Base-by-base conservation (phyloP, 106 monocot genomes). In the Dendrobium catenatum region DNA sequence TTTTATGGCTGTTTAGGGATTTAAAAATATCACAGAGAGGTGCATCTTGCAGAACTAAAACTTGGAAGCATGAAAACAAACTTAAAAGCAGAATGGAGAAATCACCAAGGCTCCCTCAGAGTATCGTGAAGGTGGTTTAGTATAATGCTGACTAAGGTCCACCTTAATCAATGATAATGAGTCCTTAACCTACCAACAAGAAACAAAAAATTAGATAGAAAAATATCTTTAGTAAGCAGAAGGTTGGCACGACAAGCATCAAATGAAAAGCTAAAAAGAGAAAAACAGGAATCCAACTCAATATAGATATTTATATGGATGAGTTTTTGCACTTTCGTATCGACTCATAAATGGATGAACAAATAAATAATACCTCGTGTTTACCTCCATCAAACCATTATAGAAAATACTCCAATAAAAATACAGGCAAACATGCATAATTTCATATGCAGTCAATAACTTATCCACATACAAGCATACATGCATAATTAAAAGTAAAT, bases 101-200 rank as follows among this genome's bases (percentile, higher is more conserved):
- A 86, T 88, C 56, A 97, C 97, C 92, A 97, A 81, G 77, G 94
- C 75, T 22, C 89, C 94, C 83, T 97, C 97, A 82, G 94, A 92
- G 84, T 92, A 97, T 9, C 91, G 87, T 73, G 89, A 72, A 67
- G 88, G 91, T 44, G 97, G 92, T 86, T 92, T 92, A 58, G 97
- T 97, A 85, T 87, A 84, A 78, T 94, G 94, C 58, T 92, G 88
- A 79, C 55, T 51, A 77, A 89, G 86, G 55, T 89, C 86, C 20
- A 94, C 87, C 13, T 85, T 83, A 70, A 79, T 84, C 24, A 89
- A 74, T 70, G 81, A 82, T 81, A 96, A 59, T 24, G 81, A 68
- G 83, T 93, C 90, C 61, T 87, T 85, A 81, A 91, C 91, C 96
- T 96, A 81, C 22, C 55, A 75, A 40, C 75, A 81, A 18, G 40